Evolutionary conservation across 306 rosid genomes (phyloP).

Genomic region (Coriaria nepalensis): DNA sequence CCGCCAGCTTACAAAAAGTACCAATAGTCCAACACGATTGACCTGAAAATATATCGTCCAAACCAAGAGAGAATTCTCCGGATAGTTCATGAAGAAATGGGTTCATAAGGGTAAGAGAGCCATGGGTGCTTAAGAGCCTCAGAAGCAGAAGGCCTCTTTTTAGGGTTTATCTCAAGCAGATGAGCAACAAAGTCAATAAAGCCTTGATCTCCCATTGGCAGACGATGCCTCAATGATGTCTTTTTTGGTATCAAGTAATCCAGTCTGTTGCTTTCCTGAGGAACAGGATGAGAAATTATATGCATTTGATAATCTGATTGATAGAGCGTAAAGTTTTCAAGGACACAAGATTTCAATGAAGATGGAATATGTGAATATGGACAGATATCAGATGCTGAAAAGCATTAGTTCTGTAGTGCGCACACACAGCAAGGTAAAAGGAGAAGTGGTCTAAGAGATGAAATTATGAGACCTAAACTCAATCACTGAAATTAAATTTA

Average conservation of each 20-base stretch:
- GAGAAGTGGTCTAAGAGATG: too few species aligned
- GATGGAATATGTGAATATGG: too few species aligned
- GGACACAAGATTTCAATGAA: too few species aligned
- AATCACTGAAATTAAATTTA: too few species aligned
- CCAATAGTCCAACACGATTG: too few species aligned
- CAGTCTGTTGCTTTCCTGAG: constrained; percentile 81
- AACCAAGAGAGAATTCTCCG: constrained; percentile 7
- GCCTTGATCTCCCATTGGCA: constrained; percentile 99
- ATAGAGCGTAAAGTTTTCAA: not conserved
- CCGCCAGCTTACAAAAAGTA: too few species aligned
- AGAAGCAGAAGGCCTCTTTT: constrained; percentile 86
- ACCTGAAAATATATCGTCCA: constrained; percentile 2
- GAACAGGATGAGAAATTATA: constrained; percentile 4
- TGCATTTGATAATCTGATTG: constrained; percentile 4
- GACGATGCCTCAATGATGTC: constrained; percentile 90
- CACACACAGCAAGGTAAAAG: too few species aligned
- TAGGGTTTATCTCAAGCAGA: constrained; percentile 84
- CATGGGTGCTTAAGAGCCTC: constrained; percentile 97
- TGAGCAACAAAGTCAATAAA: constrained; percentile 79
- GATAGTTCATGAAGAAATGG: constrained; percentile 68
- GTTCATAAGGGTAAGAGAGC: constrained; percentile 94
- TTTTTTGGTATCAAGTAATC: constrained; percentile 89
- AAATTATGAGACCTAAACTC: too few species aligned
- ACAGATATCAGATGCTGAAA: too few species aligned
- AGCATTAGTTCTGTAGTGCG: too few species aligned